These are phyloP conservation scores for Xylaria sp. DNA, from an alignment of 2,329 filamentous ascomycete genomes.

Conservation along the genomic window DNA sequence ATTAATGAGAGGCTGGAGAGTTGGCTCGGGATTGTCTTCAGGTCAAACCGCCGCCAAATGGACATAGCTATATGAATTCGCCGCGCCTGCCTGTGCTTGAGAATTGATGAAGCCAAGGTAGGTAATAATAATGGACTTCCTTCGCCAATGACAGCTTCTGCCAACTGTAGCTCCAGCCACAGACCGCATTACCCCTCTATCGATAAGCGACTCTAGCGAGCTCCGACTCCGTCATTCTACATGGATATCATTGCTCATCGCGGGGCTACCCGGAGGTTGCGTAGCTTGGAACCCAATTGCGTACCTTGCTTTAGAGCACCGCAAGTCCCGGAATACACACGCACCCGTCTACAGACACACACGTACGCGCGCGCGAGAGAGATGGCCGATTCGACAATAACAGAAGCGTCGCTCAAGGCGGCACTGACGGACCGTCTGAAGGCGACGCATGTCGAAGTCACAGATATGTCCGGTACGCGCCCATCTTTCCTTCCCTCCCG, in stretches of 20 bases:
- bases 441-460: constrained; percentile 81
- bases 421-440: constrained; percentile 72
- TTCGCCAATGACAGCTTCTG: constrained; percentile 6
- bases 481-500: constrained; percentile 3
- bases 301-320: no score
- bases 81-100: neutral
- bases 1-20: neutral
- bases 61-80: constrained; percentile 15
- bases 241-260: neutral
- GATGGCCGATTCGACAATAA: constrained; percentile 66
- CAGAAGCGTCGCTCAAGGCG: constrained; percentile 69
- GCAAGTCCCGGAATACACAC: neutral
- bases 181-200: constrained; percentile 1
- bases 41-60: constrained; percentile 3
- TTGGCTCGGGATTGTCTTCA: constrained; percentile 6
- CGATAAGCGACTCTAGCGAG: neutral
- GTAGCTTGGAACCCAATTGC: no score
- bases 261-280: neutral
- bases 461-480: constrained; percentile 82
- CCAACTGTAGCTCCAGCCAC: constrained; percentile 19
- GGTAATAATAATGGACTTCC: constrained; percentile 1
- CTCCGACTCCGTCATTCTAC: neutral
- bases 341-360: neutral
- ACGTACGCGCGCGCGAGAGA: neutral
- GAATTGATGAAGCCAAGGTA: neutral